phyloP scores from a whole-genome alignment of 768 basidiomycete species.

The Brasilioporus rufonigricans region DNA sequence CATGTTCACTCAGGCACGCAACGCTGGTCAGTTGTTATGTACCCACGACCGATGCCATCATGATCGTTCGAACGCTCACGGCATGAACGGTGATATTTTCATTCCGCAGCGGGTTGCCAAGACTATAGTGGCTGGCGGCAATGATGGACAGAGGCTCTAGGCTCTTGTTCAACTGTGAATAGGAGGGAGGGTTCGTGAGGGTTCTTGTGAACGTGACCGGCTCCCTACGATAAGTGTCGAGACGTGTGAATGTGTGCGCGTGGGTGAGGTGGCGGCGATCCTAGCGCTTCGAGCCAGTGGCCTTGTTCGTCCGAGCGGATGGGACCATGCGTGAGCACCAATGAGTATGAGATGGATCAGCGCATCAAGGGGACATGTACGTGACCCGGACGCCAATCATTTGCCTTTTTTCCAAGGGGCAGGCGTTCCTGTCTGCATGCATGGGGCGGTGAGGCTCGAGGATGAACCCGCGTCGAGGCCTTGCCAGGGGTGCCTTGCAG shows the following conservation, averaged over 20 bases:
- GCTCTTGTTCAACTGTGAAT: neutral
- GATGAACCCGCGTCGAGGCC: neutral
- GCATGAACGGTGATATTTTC: conserved; percentile 5
- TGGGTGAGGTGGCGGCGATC: neutral
- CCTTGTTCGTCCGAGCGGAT: no score
- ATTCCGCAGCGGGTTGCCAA: conserved; percentile 12
- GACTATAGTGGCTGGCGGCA: conserved; percentile 6
- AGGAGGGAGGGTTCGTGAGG: neutral
- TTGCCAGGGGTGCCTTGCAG: neutral
- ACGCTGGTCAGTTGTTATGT: neutral
- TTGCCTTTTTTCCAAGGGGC: conserved; percentile 11
- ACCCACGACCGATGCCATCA: conserved; percentile 8
- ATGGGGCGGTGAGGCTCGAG: neutral
- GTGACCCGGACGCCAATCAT: conserved; percentile 16
- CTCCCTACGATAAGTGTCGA: neutral
- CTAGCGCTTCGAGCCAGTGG: neutral
- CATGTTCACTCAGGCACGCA: conserved; percentile 1
- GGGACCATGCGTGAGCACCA: no score
- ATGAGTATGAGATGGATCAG: neutral
- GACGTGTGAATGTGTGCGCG: no score
- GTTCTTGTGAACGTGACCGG: neutral
- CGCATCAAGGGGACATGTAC: conserved; percentile 5
- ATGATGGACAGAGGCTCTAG: neutral
- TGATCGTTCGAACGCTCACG: conserved; percentile 8
- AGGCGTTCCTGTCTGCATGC: neutral